Conservation (phyloP, 2,329 filamentous ascomycete genomes). For the Lecanicillium sp. region DNA sequence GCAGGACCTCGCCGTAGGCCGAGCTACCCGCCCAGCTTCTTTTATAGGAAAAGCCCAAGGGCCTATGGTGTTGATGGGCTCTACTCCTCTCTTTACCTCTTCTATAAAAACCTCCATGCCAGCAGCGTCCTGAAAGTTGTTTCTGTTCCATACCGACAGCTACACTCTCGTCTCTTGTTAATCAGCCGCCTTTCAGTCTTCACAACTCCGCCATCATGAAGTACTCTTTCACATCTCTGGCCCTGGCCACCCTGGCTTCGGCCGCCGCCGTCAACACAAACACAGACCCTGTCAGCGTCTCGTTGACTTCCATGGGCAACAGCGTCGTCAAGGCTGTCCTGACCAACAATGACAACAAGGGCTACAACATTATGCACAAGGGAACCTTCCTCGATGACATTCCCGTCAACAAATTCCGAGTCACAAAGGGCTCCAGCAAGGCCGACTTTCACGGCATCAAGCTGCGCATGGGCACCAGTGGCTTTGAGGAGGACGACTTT, state of each 20-base stretch:
- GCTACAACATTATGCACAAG: slow-evolving; percentile 6
- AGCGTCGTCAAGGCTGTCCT: slow-evolving; percentile 3
- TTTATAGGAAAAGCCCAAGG: too few relatives aligned
- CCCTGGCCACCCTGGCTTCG: slow-evolving; percentile 1
- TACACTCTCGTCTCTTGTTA: too few relatives aligned
- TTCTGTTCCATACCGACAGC: too few relatives aligned
- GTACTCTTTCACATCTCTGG: slow-evolving; percentile 3
- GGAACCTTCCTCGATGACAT: slow-evolving; percentile 1
- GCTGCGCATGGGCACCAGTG: not conserved
- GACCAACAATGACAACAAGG: slow-evolving; percentile 4
- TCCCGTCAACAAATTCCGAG: slow-evolving; percentile 1
- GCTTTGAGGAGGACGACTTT: slow-evolving; percentile 1
- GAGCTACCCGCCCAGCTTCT: too few relatives aligned
- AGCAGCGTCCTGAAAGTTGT: too few relatives aligned
- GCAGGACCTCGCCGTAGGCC: too few relatives aligned
- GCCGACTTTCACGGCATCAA: slow-evolving; percentile 2
- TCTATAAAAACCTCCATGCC: too few relatives aligned
- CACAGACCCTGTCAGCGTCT: slow-evolving; percentile 1
- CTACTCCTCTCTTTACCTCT: too few relatives aligned
- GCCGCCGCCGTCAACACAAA: slow-evolving; percentile 2
- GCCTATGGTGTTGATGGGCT: too few relatives aligned
- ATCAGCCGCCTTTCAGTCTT: not conserved
- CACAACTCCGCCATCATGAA: not conserved
- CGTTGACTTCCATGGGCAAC: not conserved
- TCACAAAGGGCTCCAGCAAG: not conserved